Conservation (phyloP, 2,329 filamentous ascomycete genomes). For the Alternaria gaisen region DNA sequence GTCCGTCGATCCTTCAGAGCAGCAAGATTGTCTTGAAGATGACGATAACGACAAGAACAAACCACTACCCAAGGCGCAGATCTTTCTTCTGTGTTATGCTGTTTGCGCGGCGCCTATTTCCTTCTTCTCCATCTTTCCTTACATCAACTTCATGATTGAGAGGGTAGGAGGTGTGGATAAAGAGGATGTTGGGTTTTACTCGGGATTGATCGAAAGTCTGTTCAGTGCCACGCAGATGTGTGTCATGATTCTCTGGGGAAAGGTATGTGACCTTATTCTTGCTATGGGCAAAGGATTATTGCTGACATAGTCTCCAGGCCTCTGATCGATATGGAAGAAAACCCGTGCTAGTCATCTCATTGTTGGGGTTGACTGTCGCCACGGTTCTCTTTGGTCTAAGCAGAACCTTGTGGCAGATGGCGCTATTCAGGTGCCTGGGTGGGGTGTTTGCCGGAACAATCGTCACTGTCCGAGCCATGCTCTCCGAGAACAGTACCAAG, state of each 20-base stretch:
- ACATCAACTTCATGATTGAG: conserved; percentile 79
- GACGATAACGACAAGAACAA: conserved; percentile 35
- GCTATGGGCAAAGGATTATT: not conserved
- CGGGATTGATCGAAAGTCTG: conserved; percentile 73
- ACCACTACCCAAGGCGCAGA: conserved; percentile 60
- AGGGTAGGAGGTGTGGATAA: conserved; percentile 68
- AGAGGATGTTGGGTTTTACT: conserved; percentile 81
- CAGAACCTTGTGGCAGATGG: conserved; percentile 74
- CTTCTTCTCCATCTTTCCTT: conserved; percentile 86
- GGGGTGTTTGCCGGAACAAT: conserved; percentile 78
- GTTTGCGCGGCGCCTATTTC: conserved; percentile 78
- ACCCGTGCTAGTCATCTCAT: conserved; percentile 73
- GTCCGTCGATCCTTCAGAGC: conserved; percentile 6
- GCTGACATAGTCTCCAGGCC: conserved; percentile 44
- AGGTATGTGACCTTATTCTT: conserved; percentile 24
- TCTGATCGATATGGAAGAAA: conserved; percentile 76
- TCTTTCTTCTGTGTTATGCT: conserved; percentile 76
- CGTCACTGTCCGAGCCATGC: conserved; percentile 79
- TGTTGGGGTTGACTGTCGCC: conserved; percentile 69
- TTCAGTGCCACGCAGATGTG: conserved; percentile 79
- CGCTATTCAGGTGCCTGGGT: conserved; percentile 73
- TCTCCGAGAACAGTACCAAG: conserved; percentile 74
- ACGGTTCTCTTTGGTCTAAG: conserved; percentile 75
- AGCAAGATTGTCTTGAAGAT: conserved; percentile 1
- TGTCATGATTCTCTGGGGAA: conserved; percentile 78